Percentiles rank a stretch among this genome's conserved stretches.
These are phyloP conservation scores for Lichina pygmaea DNA, from an alignment of 495 filamentous ascomycete genomes.

Conservation along the genomic window DNA sequence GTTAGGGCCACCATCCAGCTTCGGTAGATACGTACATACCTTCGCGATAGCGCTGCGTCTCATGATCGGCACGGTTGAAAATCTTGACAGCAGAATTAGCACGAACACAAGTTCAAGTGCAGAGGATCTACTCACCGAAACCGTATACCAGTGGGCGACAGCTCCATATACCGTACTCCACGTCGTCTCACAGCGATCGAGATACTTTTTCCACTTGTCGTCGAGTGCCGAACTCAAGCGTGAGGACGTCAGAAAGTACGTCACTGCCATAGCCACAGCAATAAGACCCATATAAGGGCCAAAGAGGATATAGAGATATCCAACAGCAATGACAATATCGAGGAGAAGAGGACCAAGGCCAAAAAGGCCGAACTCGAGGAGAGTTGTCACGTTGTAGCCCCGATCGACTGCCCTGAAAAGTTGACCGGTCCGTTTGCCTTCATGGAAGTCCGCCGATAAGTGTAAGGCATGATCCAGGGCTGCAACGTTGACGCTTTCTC, in stretches of 20 bases:
- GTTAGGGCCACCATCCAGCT: no score
- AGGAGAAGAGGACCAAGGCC: conserved; percentile 40
- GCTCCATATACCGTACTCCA: conserved; percentile 32
- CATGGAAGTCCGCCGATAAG: conserved; percentile 58
- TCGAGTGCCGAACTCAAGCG: conserved; percentile 19
- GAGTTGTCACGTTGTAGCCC: conserved; percentile 30
- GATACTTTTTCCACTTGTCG: conserved; percentile 13
- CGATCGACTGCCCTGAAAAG: conserved; percentile 38
- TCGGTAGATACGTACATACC: conserved; percentile 6
- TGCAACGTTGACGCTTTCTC: conserved; percentile 28
- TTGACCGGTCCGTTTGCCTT: conserved; percentile 43
- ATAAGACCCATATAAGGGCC: conserved; percentile 51
- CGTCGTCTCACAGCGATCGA: conserved; percentile 26
- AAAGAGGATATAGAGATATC: conserved; percentile 40
- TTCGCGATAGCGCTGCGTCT: conserved; percentile 28
- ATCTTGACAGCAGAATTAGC: conserved; percentile 9
- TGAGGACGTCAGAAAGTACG: conserved; percentile 35
- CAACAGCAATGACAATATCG: conserved; percentile 40
- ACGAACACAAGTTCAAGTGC: background rate
- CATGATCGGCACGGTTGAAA: conserved; percentile 44
- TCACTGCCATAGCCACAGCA: conserved; percentile 27
- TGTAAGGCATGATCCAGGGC: conserved; percentile 54
- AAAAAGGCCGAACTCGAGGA: conserved; percentile 42
- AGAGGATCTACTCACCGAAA: no score
- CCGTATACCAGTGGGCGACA: background rate